These are phyloP conservation scores for Holtermanniella nyarrowii DNA, from an alignment of 768 basidiomycete genomes.

Conservation along the genomic window DNA sequence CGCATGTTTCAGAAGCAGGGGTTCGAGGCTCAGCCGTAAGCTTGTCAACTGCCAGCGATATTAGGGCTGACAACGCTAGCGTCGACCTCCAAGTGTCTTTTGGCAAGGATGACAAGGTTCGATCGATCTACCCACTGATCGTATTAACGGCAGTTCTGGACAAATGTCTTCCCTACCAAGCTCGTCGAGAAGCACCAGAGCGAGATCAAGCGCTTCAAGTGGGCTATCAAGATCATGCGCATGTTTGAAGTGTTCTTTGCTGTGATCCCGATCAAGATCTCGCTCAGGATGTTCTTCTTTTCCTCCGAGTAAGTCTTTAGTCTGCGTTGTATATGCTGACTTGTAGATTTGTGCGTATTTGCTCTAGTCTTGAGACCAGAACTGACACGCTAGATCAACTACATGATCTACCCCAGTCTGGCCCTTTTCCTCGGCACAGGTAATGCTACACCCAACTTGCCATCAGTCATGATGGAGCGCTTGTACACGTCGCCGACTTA, in stretches of 20 bases:
- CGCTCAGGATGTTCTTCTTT: constrained; percentile 43
- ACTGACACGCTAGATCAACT: constrained; percentile 33
- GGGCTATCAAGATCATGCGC: constrained; percentile 40
- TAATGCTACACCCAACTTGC: constrained; percentile 44
- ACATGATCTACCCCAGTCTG: constrained; percentile 40
- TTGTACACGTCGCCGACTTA: constrained; percentile 45
- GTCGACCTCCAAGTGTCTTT: constrained; percentile 46
- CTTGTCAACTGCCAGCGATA: background rate
- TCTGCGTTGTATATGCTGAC: background rate
- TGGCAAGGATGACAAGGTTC: constrained; percentile 43
- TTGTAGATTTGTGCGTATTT: background rate
- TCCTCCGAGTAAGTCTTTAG: constrained; percentile 36
- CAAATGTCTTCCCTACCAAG: constrained; percentile 45
- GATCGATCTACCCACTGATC: background rate
- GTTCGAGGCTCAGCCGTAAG: constrained; percentile 40
- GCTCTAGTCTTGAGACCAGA: background rate
- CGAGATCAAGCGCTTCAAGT: constrained; percentile 43
- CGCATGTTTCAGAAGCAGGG: constrained; percentile 41
- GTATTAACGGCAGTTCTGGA: constrained; percentile 41
- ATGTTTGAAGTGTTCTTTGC: constrained; percentile 43
- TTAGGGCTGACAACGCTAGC: constrained; percentile 10
- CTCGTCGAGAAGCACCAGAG: constrained; percentile 39
- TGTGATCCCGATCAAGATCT: constrained; percentile 43
- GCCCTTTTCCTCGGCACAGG: constrained; percentile 28
- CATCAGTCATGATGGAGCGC: constrained; percentile 44